Percentiles rank a stretch among this genome's conserved stretches.
Conservation (phyloP, 306 rosid genomes). For the Heteromeles arbutifolia region DNA sequence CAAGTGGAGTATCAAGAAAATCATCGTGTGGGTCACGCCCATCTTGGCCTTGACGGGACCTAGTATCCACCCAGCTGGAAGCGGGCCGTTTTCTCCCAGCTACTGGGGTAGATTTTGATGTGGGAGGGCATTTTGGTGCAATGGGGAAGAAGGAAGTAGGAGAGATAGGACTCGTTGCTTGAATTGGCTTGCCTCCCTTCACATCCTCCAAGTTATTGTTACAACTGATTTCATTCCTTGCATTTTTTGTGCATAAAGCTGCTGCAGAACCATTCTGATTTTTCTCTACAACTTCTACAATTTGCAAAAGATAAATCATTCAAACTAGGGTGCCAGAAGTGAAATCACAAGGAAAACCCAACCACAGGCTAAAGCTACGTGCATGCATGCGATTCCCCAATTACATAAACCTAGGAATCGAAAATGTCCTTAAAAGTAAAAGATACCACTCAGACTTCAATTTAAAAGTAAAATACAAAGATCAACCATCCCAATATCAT, state of each 20-base stretch:
- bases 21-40: constrained; percentile 83
- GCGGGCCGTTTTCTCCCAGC: constrained; percentile 64
- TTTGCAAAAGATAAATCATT: constrained; percentile 6
- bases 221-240: constrained; percentile 26
- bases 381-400: not conserved
- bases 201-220: constrained; percentile 26
- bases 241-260: constrained; percentile 19
- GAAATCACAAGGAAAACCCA: constrained; percentile 11
- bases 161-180: constrained; percentile 19
- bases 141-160: constrained; percentile 23
- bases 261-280: constrained; percentile 31
- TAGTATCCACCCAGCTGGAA: constrained; percentile 74
- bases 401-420: not conserved
- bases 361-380: not conserved
- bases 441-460: not conserved
- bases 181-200: constrained; percentile 22
- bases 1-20: constrained; percentile 89
- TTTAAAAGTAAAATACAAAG: not conserved
- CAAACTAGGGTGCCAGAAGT: not conserved
- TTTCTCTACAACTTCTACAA: constrained; percentile 38
- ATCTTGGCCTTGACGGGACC: constrained; percentile 57
- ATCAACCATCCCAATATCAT: not conserved
- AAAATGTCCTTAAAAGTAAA: not conserved
- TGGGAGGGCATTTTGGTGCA: constrained; percentile 33
- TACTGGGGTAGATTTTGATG: constrained; percentile 30